phyloP scores from a whole-genome alignment of 2,329 filamentous ascomycete genomes.

The Alternaria arbusti region DNA sequence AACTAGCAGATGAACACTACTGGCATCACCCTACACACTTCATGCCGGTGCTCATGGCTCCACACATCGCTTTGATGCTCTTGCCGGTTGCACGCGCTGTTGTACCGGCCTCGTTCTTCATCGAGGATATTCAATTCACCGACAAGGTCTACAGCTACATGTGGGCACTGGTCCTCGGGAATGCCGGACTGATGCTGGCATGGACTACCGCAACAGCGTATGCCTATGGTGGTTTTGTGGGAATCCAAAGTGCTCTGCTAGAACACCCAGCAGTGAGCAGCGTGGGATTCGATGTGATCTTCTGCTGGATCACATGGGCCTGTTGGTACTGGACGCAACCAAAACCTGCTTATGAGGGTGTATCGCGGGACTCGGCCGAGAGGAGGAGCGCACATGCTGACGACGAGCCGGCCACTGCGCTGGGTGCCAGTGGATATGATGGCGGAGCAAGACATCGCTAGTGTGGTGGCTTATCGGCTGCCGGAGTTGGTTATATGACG shows the following conservation, averaged over 20 bases:
- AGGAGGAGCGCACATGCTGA: not conserved
- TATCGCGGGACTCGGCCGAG: not conserved
- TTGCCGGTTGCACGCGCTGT: conserved; percentile 33
- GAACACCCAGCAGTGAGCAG: conserved; percentile 46
- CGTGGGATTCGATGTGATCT: conserved; percentile 45
- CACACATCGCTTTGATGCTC: conserved; percentile 37
- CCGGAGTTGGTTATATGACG: not conserved
- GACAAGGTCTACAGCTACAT: conserved; percentile 33
- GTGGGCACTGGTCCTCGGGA: conserved; percentile 27
- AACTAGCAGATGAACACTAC: conserved; percentile 35
- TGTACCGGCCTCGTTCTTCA: conserved; percentile 27
- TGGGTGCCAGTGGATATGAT: conserved; percentile 11
- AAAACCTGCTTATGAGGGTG: not conserved
- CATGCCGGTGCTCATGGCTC: conserved; percentile 37
- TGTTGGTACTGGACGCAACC: conserved; percentile 33
- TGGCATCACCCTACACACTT: conserved; percentile 35
- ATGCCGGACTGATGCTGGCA: conserved; percentile 18
- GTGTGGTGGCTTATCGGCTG: not conserved
- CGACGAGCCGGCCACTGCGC: conserved; percentile 7
- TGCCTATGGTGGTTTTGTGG: conserved; percentile 23
- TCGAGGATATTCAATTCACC: conserved; percentile 23
- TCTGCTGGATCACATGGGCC: conserved; percentile 47
- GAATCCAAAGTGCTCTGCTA: conserved; percentile 30
- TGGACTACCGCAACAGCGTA: conserved; percentile 20
- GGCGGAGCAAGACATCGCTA: conserved; percentile 24